Base-by-base conservation (phyloP, 768 basidiomycete species). In the Lactifluus echinatus region DNA sequence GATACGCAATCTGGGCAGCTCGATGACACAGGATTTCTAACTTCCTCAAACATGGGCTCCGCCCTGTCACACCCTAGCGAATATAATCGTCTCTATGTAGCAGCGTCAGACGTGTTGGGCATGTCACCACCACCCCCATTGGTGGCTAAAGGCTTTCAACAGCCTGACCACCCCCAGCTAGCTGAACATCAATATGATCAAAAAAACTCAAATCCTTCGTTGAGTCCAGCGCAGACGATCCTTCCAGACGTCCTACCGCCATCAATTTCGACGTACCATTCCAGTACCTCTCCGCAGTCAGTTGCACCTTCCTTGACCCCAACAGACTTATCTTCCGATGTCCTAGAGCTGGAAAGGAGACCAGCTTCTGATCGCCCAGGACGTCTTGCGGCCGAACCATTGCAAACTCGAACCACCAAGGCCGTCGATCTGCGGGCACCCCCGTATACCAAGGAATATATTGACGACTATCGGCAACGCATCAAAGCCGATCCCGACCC, bases 401-500 rank as follows among this genome's bases (percentile, higher is more conserved):
- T 76, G 19, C 76, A 79, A n/a, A 79, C 82, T 5, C 74, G 77
- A 52, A 87, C 85, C 71, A 83, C 79, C 57, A 91, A 90, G 69
- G 90, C 90, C 2, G 81, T 92, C 44, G 90, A 93, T 68, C 74
- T 92, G 56, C 81, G 76, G 37, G 79, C 87, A 0, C 90, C 90
- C 23, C 94, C 94, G 2, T 94, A 84, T 69, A 96, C 93, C 17
- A 94, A 93, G 68, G 87, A 93, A 65, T 96, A 94, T 68, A 93
- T 99, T 64, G 96, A 99, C 67, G 87, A 96, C 68, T 99, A 99
- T 73, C 89, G 96, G 19, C 87, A 89, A 55, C 85, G 96, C 51
- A 96, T 99, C 74, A 98, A 98, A 72, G 87, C 83, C 28, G 96
- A 99, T 71, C 94, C 94, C 2, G 96, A 99, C 69, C 95, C 95